A percentile compares a stretch with the other conserved stretches of the same genome.
Evolutionary conservation across 2,329 filamentous ascomycete species (phyloP).

Genomic region (Metarhizium anisopliae): DNA sequence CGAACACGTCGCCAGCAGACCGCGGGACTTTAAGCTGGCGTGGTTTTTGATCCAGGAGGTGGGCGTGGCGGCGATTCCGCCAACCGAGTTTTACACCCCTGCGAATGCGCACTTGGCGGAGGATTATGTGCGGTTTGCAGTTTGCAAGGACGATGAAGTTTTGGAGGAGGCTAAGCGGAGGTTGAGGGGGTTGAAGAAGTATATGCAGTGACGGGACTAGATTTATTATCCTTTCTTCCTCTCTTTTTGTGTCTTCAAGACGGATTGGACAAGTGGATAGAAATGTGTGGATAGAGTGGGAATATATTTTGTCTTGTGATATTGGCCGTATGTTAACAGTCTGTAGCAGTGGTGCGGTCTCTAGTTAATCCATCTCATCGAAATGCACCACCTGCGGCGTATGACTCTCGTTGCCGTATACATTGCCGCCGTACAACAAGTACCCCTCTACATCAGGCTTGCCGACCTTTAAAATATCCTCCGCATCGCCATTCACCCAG

Average conservation of each 20-base stretch:
- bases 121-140: conserved; percentile 89
- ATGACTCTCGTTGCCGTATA: conserved; percentile 29
- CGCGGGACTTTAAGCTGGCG: conserved; percentile 85
- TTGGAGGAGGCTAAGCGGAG: conserved; percentile 71
- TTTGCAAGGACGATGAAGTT: conserved; percentile 89
- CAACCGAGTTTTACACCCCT: conserved; percentile 93
- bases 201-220: conserved; percentile 35
- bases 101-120: conserved; percentile 76
- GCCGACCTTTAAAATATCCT: conserved; percentile 12
- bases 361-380: background rate
- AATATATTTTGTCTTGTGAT: background rate
- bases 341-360: background rate
- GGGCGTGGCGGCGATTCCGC: conserved; percentile 90
- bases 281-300: background rate
- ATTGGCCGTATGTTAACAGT: background rate
- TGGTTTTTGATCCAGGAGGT: conserved; percentile 98
- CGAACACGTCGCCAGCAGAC: conserved; percentile 72
- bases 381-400: conserved; percentile 7
- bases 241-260: background rate
- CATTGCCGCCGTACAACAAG: conserved; percentile 33
- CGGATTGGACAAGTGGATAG: background rate
- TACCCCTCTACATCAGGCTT: conserved; percentile 30
- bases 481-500: conserved; percentile 17
- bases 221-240: background rate
- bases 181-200: conserved; percentile 63